Conservation (phyloP, 257 asterid species). For the Solanum chilense region DNA sequence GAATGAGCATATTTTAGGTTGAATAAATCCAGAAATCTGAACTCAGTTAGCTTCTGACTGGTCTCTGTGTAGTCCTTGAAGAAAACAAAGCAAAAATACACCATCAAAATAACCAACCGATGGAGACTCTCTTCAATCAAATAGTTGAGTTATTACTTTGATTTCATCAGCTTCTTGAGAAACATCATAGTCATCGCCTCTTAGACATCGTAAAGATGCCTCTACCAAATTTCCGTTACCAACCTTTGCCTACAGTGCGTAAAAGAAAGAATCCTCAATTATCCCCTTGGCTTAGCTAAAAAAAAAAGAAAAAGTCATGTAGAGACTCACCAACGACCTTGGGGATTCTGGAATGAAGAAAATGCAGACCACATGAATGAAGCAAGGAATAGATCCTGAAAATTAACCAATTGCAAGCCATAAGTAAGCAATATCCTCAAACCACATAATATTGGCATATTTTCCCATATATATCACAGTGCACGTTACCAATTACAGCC, state of each 20-base stretch:
- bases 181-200: slow-evolving; percentile 10
- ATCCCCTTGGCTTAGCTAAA: not conserved
- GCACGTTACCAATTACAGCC: slow-evolving; percentile 12
- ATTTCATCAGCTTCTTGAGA: slow-evolving; percentile 21
- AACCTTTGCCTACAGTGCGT: slow-evolving; percentile 11
- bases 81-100: not conserved
- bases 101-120: not conserved
- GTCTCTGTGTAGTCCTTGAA: slow-evolving; percentile 12
- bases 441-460: not conserved
- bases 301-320: not conserved
- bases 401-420: not conserved
- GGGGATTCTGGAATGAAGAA: slow-evolving; percentile 20
- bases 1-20: slow-evolving; percentile 19
- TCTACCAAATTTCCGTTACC: slow-evolving; percentile 8
- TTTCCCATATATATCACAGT: not conserved
- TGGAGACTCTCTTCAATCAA: not conserved
- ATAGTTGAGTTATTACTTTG: not conserved
- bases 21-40: slow-evolving; percentile 17
- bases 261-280: not conserved
- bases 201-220: slow-evolving; percentile 3
- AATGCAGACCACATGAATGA: slow-evolving; percentile 2
- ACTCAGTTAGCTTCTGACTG: not conserved
- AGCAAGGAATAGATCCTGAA: slow-evolving; percentile 12
- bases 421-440: not conserved
- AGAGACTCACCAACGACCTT: slow-evolving; percentile 13